Base-by-base conservation (phyloP, 2,329 filamentous ascomycete genomes). In the Hypomyces rosellus region DNA sequence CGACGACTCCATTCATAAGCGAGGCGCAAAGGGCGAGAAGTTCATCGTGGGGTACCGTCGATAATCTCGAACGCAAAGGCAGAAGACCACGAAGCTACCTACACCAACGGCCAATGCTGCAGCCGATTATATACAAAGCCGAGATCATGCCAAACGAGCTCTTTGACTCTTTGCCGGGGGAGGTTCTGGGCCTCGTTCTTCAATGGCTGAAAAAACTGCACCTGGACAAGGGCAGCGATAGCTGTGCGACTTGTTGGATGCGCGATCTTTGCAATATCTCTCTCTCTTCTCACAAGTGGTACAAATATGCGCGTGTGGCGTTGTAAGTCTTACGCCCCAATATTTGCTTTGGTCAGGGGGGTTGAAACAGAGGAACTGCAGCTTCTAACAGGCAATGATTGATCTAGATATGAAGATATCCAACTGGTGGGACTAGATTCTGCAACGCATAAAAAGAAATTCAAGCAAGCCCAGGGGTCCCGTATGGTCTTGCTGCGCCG, bases 231-330 rank as follows among this genome's bases (percentile, higher is more conserved):
- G 65, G 66, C 3, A 77, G 73, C 55, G 65, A 66, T 34, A 82
- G 79, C 63, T 85, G 82, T 60, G 74, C 80, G 14, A 84, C 82
- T 15, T 85, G 82, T 62, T 83, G 78, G 77, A 82, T 82, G 78
- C 72, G 82, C 45, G 81, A 85, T 57, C 65, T 76, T 30, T 77
- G 74, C 56, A 74, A 72, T 39, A 61, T 83, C 38, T 71, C 74
- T 11, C 50, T 80, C 11, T 69, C 72, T 36, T 76, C 74, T 14
- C 73, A 71, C 54, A 81, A 76, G 57, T 76, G 77, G 67, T 68
- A 74, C 57, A 73, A 72, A 55, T 73, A 72, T 38, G 78, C 78
- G 6, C 72, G 74, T 16, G 64, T 66, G 16, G 74, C 74, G 13
- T 61, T 83, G 71, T 82, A 67, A 70, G 74, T 65, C 18, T n/a